Conservation (phyloP, 129 eudicot species). For the Mikania micrantha region DNA sequence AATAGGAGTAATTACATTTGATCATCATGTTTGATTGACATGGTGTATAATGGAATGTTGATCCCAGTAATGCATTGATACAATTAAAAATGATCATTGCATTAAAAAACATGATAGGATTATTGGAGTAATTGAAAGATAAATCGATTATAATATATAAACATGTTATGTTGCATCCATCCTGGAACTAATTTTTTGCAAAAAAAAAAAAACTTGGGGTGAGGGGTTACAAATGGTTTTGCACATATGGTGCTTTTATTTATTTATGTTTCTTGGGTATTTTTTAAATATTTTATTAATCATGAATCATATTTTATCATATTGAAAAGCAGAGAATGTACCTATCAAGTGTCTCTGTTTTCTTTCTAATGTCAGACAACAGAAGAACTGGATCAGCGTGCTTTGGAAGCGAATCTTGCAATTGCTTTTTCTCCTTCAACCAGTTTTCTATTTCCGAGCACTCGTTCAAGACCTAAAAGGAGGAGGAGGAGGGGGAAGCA, state of each 20-base stretch:
- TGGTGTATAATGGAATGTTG: background rate
- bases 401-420: slow-evolving; percentile 72
- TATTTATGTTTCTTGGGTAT: too few species aligned
- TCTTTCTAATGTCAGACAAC: slow-evolving; percentile 64
- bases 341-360: slow-evolving; percentile 79
- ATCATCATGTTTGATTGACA: background rate
- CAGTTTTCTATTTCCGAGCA: slow-evolving; percentile 85
- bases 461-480: slow-evolving; percentile 58
- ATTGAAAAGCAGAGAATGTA: slow-evolving; percentile 9
- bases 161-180: background rate
- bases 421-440: slow-evolving; percentile 75
- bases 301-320: too few species aligned
- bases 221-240: too few species aligned
- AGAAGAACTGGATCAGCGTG: slow-evolving; percentile 65
- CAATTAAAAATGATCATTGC: background rate
- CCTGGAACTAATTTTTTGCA: too few species aligned
- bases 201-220: too few species aligned
- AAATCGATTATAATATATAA: background rate
- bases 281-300: too few species aligned
- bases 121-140: background rate
- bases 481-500: too few species aligned
- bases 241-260: too few species aligned
- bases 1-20: background rate
- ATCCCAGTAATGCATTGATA: background rate
- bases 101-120: background rate